Evolutionary conservation across 192 early-diverging fungal genomes (phyloP), one percentile per base, ranked within the genome.

Genomic region (Spizellomyces sp.): DNA sequence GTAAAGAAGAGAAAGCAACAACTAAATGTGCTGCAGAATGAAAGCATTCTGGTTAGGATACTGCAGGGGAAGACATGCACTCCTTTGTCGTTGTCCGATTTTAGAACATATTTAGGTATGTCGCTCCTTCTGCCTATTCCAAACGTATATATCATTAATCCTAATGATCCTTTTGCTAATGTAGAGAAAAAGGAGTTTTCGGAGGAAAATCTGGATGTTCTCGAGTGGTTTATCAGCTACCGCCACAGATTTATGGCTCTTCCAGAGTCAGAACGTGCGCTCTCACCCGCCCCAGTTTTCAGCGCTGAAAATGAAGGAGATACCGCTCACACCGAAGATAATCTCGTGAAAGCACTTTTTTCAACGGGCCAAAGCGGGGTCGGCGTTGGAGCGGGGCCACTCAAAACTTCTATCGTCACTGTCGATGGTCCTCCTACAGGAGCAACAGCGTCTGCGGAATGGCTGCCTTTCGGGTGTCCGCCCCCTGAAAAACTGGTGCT

Each of bases 191-290:
- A 36, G 3, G 27, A 36, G 27, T 36, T 36, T 36, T 36, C 27
- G 3, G 27, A 36, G 3, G 27, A 36, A 36, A 36, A 36, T 36
- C 27, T 36, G 27, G 27, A 36, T 36, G 27, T 36, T 36, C 27
- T 36, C 27, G 27, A 62, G 41, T 62, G 60, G 60, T 62, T 62
- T 9, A 15, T 27, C 17, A 15, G 19, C 36, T 62, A 62, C 60
- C n/a, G 60, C n/a, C 17, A 4, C n/a, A 17, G 60, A n/a, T 62
- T 62, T 36, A 27, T 21, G 19, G 17, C n/a, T 42, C 36, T 62
- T 15, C 60, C 60, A 21, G 17, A n/a, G 41, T 15, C 60, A 15
- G 60, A 62, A 19, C n/a, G 41, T 15, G 21, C 21, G 15, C 60
- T 62, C 60, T 62, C 60, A 15, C 60, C 60, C 17, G 19, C 60